A percentile compares a stretch with the other conserved stretches of the same genome.
These are phyloP conservation scores for Raffaelea deltoideospora DNA, from an alignment of 2,329 filamentous ascomycete genomes.

Conservation along the genomic window DNA sequence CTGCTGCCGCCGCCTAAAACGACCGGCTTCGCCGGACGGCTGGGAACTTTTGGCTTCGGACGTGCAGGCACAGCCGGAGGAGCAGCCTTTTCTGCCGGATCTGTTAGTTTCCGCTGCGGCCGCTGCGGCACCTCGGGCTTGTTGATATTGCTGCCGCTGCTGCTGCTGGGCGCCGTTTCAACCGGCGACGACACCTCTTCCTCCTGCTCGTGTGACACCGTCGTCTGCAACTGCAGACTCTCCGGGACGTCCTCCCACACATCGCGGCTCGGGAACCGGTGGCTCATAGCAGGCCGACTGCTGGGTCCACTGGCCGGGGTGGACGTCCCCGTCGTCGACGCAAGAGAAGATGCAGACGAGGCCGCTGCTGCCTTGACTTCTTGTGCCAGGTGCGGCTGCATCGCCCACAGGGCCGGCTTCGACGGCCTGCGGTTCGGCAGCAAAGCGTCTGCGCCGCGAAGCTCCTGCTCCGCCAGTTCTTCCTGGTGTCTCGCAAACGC, in stretches of 20 bases:
- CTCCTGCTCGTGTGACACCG: slow-evolving; percentile 42
- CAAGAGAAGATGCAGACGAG: not conserved
- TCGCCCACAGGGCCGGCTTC: slow-evolving; percentile 30
- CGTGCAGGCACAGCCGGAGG: slow-evolving; percentile 31
- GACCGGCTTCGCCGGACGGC: slow-evolving; percentile 21
- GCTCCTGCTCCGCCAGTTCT: slow-evolving; percentile 40
- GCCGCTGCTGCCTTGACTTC: slow-evolving; percentile 17
- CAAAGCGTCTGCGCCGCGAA: slow-evolving; percentile 7
- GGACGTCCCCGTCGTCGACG: no score
- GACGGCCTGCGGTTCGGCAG: slow-evolving; percentile 26
- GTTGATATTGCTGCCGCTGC: no score
- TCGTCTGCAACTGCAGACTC: slow-evolving; percentile 64
- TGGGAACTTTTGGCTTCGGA: slow-evolving; percentile 30
- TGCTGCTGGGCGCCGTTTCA: no score
- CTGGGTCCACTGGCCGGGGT: slow-evolving; percentile 5
- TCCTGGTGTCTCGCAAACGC: slow-evolving; percentile 53
- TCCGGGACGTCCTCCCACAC: slow-evolving; percentile 92
- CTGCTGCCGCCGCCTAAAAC: slow-evolving; percentile 26
- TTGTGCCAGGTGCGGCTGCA: slow-evolving; percentile 31
- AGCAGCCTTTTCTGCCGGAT: slow-evolving; percentile 19
- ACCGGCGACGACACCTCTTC: slow-evolving; percentile 28
- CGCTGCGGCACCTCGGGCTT: slow-evolving; percentile 50
- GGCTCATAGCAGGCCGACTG: slow-evolving; percentile 35
- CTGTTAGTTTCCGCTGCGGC: slow-evolving; percentile 27
- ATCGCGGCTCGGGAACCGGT: slow-evolving; percentile 79